Conservation (phyloP, 1,284 basidiomycete species). For the Naganishia albida region DNA sequence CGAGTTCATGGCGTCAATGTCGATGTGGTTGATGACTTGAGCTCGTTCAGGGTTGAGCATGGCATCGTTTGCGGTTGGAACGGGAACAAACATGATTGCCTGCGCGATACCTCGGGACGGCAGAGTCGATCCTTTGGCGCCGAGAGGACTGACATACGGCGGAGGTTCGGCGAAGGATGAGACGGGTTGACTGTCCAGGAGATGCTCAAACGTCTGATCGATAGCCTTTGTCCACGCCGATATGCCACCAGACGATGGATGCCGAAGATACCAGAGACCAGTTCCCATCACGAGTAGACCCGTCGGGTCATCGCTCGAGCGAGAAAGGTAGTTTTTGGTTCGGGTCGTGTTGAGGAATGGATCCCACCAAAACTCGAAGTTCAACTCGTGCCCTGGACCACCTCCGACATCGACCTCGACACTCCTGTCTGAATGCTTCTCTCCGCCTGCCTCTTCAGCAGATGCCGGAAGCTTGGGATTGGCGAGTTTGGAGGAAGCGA, state of each 20-base stretch:
- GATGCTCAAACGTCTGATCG: constrained; percentile 62
- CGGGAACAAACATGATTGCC: constrained; percentile 70
- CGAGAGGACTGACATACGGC: constrained; percentile 18
- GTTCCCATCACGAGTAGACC: constrained; percentile 77
- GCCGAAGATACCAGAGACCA: constrained; percentile 82
- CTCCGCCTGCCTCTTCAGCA: constrained; percentile 55
- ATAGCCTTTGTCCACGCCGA: constrained; percentile 73
- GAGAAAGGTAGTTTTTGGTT: constrained; percentile 54
- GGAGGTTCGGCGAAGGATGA: constrained; percentile 22
- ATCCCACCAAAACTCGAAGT: constrained; percentile 70
- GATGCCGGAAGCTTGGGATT: constrained; percentile 61
- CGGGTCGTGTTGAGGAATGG: constrained; percentile 70
- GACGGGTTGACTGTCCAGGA: constrained; percentile 49
- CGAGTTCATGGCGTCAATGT: constrained; percentile 85
- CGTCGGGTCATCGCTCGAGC: constrained; percentile 49
- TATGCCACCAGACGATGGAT: constrained; percentile 70
- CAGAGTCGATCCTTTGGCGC: constrained; percentile 1
- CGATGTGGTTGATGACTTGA: constrained; percentile 67
- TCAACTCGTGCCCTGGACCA: constrained; percentile 42
- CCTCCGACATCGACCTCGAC: constrained; percentile 36
- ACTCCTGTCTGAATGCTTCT: constrained; percentile 68
- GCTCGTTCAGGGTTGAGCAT: constrained; percentile 66
- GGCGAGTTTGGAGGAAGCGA: constrained; percentile 65
- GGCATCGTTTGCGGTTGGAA: constrained; percentile 74
- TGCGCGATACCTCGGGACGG: constrained; percentile 60